phyloP scores from a whole-genome alignment of 805 yeast genomes.

The Hanseniaspora occidentalis region DNA sequence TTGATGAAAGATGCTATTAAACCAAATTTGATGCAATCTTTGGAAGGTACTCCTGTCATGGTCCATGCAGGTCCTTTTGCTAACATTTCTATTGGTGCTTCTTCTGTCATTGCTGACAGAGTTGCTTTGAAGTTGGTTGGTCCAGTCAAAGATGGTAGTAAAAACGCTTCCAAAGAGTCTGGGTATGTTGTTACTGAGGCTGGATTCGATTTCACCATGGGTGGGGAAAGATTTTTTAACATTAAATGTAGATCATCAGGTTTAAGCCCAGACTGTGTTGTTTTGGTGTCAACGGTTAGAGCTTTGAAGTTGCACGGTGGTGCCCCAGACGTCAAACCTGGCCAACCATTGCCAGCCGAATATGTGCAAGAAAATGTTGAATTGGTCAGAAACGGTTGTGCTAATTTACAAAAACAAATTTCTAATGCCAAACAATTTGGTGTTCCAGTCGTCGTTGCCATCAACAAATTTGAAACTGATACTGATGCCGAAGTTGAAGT shows the following conservation, averaged over 20 bases:
- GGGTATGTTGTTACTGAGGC: slow-evolving; percentile 97
- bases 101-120: slow-evolving; percentile 86
- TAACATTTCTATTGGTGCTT: slow-evolving; percentile 93
- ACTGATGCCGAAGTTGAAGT: slow-evolving; percentile 67
- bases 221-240: slow-evolving; percentile 94
- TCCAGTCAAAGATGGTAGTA: slow-evolving; percentile 29
- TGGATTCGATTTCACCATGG: slow-evolving; percentile 98
- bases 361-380: slow-evolving; percentile 75
- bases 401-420: slow-evolving; percentile 84
- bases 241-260: slow-evolving; percentile 93
- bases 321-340: slow-evolving; percentile 93
- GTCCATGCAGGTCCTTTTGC: slow-evolving; percentile 99
- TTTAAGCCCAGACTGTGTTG: slow-evolving; percentile 76
- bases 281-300: slow-evolving; percentile 89
- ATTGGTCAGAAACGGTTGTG: slow-evolving; percentile 64
- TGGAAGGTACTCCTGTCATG: slow-evolving; percentile 95
- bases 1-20: slow-evolving; percentile 90
- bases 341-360: slow-evolving; percentile 71
- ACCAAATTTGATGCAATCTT: slow-evolving; percentile 93
- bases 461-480: slow-evolving; percentile 78
- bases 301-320: slow-evolving; percentile 98
- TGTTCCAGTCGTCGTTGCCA: slow-evolving; percentile 89
- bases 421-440: slow-evolving; percentile 74
- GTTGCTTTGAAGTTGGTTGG: slow-evolving; percentile 87
- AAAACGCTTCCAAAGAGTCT: slow-evolving; percentile 23